Conservation (phyloP, 306 rosid species). For the Betula pendula region DNA sequence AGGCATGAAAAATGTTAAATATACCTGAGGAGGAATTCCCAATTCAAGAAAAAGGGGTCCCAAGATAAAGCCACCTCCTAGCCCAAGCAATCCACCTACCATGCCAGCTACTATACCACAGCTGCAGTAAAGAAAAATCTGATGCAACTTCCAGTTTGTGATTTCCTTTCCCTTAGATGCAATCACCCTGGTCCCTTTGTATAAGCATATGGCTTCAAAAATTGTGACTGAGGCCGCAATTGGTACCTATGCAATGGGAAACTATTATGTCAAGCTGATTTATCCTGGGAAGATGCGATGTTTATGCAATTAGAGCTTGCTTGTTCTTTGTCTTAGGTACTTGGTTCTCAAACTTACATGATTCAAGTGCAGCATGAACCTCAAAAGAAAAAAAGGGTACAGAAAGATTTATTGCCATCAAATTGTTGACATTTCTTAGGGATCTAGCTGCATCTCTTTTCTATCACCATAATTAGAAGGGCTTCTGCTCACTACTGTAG, state of each 20-base stretch:
- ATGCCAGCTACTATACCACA: conserved; percentile 75
- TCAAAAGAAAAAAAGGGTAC: not conserved
- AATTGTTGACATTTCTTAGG: not conserved
- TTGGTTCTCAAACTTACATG: not conserved
- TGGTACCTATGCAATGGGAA: conserved; percentile 48
- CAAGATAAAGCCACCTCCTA: conserved; percentile 80
- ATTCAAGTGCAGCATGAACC: conserved; percentile 4
- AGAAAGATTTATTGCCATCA: not conserved
- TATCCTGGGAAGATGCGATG: conserved; percentile 8
- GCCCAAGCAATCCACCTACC: conserved; percentile 79
- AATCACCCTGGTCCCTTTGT: conserved; percentile 68
- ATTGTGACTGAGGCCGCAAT: conserved; percentile 66
- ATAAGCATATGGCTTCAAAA: conserved; percentile 63
- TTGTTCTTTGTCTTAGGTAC: not conserved
- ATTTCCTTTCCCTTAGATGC: conserved; percentile 79
- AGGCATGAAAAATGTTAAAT: conserved; percentile 2
- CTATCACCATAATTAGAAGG: not conserved
- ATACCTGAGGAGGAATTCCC: conserved; percentile 86
- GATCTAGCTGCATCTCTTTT: not conserved
- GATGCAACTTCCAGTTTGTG: conserved; percentile 70
- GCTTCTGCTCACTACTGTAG: not conserved
- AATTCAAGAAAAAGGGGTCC: conserved; percentile 83
- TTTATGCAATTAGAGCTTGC: not conserved
- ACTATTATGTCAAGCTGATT: conserved; percentile 10
- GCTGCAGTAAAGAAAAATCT: conserved; percentile 53